These are phyloP conservation scores for Tranzscheliella williamsii DNA, from an alignment of 1,284 basidiomycete species.

Conservation along the genomic window DNA sequence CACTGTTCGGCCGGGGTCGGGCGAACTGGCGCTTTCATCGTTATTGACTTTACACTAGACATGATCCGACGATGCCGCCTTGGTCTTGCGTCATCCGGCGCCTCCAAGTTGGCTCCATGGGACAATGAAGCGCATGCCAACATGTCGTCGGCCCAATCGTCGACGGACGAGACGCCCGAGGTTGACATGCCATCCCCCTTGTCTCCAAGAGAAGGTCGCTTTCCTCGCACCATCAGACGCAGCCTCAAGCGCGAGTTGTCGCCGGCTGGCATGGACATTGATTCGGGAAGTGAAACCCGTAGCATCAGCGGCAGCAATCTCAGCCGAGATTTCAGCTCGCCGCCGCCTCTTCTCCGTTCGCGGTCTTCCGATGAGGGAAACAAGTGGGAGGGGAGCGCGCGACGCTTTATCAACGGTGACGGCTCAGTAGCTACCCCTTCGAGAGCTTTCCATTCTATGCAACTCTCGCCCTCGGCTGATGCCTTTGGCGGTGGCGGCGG, in stretches of 20 bases:
- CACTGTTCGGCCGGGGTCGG: slow-evolving; percentile 61
- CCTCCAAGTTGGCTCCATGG: slow-evolving; percentile 11
- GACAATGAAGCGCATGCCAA: slow-evolving; percentile 7
- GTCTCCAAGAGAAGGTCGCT: slow-evolving; percentile 12
- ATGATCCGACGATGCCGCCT: slow-evolving; percentile 39
- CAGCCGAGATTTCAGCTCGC: slow-evolving; percentile 36
- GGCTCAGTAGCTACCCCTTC: slow-evolving; percentile 7
- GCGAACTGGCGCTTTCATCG: slow-evolving; percentile 55
- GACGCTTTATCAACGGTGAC: slow-evolving; percentile 2
- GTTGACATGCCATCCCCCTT: slow-evolving; percentile 30
- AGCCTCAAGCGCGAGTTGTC: slow-evolving; percentile 50
- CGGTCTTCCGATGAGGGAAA: slow-evolving; percentile 29
- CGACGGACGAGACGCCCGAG: slow-evolving; percentile 8
- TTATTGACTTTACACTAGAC: slow-evolving; percentile 50
- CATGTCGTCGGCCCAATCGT: not conserved
- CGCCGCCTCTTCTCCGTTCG: slow-evolving; percentile 38
- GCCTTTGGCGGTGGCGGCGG: not conserved
- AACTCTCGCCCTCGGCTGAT: slow-evolving; percentile 1
- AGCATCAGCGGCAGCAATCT: slow-evolving; percentile 9
- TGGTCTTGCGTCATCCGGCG: slow-evolving; percentile 1
- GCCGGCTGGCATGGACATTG: slow-evolving; percentile 46
- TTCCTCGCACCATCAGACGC: slow-evolving; percentile 17
- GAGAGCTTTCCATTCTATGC: slow-evolving; percentile 20
- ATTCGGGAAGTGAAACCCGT: too few species aligned
- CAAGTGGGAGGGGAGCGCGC: slow-evolving; percentile 3